Evolutionary conservation across 2,329 filamentous ascomycete species (phyloP).

Genomic region (Clonostachys solani): DNA sequence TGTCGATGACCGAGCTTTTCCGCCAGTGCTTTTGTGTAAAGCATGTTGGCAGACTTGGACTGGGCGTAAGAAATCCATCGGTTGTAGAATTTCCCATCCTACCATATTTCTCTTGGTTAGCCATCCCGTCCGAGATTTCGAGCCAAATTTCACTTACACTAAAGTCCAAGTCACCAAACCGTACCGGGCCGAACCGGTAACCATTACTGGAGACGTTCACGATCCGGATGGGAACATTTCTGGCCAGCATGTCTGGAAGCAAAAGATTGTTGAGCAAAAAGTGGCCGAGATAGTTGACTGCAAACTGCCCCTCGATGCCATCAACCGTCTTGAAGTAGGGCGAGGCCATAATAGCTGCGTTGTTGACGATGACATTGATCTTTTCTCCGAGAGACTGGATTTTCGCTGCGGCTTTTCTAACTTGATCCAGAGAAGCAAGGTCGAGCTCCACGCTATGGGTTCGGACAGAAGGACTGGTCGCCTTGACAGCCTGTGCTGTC

Average conservation of each 20-base stretch:
- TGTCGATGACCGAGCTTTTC: no score
- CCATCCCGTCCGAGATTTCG: no score
- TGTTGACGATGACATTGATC: conserved; percentile 29
- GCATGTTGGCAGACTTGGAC: no score
- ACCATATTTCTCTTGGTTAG: no score
- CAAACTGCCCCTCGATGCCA: conserved; percentile 38
- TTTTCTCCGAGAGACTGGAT: no score
- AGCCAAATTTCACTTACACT: neutral
- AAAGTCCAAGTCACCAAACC: neutral
- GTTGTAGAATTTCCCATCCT: no score
- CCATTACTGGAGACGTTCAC: neutral
- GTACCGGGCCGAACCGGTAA: neutral
- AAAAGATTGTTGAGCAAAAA: conserved; percentile 40
- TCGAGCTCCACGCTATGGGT: conserved; percentile 11
- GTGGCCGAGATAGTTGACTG: conserved; percentile 38
- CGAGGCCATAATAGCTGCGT: conserved; percentile 31
- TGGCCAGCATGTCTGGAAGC: conserved; percentile 15
- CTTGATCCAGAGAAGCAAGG: conserved; percentile 18
- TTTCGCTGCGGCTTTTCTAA: conserved; percentile 14
- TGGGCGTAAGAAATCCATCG: no score
- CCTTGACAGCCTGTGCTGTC: no score
- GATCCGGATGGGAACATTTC: neutral
- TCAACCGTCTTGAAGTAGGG: conserved; percentile 27
- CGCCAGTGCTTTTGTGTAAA: no score
- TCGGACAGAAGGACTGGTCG: no score